Base-by-base conservation (phyloP, 2,329 filamentous ascomycete genomes). In the Xylaria hypoxylon region DNA sequence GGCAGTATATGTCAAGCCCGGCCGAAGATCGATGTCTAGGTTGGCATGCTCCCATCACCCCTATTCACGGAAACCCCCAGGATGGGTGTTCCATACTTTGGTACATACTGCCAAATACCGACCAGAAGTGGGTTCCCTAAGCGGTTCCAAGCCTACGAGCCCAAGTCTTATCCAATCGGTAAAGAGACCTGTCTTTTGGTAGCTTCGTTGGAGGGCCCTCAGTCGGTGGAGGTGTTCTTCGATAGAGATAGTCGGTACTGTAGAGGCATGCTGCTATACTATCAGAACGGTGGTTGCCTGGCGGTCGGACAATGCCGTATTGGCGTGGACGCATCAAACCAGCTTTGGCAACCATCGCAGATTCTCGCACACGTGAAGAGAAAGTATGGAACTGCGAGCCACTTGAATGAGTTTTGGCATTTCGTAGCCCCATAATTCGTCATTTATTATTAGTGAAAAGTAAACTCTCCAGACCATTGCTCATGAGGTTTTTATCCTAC, bases 301-400 rank as follows among this genome's bases (percentile, higher is more conserved):
- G 50, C 62, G 31, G 57, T 65, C 33, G 57, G 62, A 57, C 62
- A 61, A 11, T 65, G 62, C 28, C 62, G 62, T 13, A 33, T 65
- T 35, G 0, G 0, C 24, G 26, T 57, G 15, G 62, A 65, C 51
- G 22, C 62, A 19, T 6, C 44, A 35, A 61, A 50, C 11, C 40
- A 56, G 22, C n/a, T 64, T 50, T 3, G 4, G 19, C 42, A 64
- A 45, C 61, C 61, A 13, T 52, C 35, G 22, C 61, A 52, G 55
- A 48, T 47, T 19, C 47, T 55, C 55, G 48, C 31, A 45, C 19
- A 42, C 57, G 53, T 33, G 31, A 53, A 22, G 38, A 33, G 7
- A 50, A 61, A 10, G 63, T 58, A 52, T 66, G 63, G 63, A 33
- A 51, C 2, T 62, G 63, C 35, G 2, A 62, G 11, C 63, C 31